Evolutionary conservation across 2,329 filamentous ascomycete genomes (phyloP).

Genomic region (Cytospora piceicola): DNA sequence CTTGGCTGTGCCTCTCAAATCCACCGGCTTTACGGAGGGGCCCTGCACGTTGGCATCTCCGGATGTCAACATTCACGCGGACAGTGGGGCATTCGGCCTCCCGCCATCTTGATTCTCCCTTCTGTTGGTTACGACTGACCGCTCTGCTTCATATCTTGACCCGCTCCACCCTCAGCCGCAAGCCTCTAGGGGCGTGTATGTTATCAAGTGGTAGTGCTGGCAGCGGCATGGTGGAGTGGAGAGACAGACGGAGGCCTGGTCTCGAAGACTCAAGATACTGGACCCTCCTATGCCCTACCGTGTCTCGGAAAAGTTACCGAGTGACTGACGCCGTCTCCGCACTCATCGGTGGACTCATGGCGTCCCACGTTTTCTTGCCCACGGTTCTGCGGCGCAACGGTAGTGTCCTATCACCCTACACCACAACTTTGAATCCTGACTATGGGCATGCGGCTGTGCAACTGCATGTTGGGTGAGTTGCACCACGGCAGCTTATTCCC

Average conservation of each 20-base stretch:
- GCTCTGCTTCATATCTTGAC: slow-evolving; percentile 10
- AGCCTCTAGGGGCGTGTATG: neutral
- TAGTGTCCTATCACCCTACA: neutral
- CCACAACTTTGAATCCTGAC: neutral
- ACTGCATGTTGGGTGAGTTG: slow-evolving; percentile 4
- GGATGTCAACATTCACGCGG: neutral
- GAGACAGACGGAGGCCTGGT: neutral
- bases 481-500: slow-evolving; percentile 11
- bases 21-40: slow-evolving; percentile 6
- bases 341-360: neutral
- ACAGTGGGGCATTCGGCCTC: neutral
- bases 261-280: neutral
- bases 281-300: neutral
- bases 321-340: neutral
- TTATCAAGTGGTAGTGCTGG: neutral
- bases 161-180: slow-evolving; percentile 21
- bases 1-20: neutral
- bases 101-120: neutral
- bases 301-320: neutral
- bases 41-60: slow-evolving; percentile 12
- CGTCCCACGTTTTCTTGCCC: neutral
- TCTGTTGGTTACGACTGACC: slow-evolving; percentile 19
- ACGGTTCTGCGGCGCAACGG: neutral
- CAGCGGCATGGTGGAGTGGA: neutral
- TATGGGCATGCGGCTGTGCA: slow-evolving; percentile 19